A percentile compares a stretch with the other conserved stretches of the same genome.
These are phyloP conservation scores for Lentinus brumalis DNA, from an alignment of 768 basidiomycete genomes.

Conservation along the genomic window DNA sequence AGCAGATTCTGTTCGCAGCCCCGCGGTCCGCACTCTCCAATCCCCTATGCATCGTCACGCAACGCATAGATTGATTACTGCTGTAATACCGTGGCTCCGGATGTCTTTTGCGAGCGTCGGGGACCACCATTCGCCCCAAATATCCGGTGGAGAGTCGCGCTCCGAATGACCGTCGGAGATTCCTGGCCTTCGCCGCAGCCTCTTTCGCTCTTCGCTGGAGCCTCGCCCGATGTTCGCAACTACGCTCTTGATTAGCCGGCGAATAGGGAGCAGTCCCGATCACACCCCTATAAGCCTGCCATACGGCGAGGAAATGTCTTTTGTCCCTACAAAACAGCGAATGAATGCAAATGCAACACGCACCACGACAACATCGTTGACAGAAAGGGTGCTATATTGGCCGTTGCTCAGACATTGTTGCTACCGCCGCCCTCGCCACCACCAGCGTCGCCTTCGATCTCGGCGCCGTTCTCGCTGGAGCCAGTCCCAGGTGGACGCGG, in stretches of 20 bases:
- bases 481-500: neutral
- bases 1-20: neutral
- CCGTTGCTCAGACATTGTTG: neutral
- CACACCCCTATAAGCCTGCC: neutral
- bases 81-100: too few species aligned
- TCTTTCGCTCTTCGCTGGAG: too few species aligned
- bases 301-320: neutral
- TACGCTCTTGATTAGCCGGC: neutral
- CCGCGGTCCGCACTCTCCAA: neutral
- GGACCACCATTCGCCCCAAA: too few species aligned
- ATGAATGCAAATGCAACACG: neutral
- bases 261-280: neutral
- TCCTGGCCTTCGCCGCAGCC: too few species aligned
- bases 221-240: too few species aligned
- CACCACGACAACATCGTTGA: neutral
- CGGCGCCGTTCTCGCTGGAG: neutral
- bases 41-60: neutral
- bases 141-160: too few species aligned
- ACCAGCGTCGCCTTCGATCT: neutral
- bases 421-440: neutral
- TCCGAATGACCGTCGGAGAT: too few species aligned
- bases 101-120: too few species aligned
- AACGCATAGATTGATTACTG: neutral
- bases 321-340: neutral
- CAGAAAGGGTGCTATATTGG: neutral